These are phyloP conservation scores for Apiospora arundinis DNA, from an alignment of 2,329 filamentous ascomycete genomes.

Conservation along the genomic window DNA sequence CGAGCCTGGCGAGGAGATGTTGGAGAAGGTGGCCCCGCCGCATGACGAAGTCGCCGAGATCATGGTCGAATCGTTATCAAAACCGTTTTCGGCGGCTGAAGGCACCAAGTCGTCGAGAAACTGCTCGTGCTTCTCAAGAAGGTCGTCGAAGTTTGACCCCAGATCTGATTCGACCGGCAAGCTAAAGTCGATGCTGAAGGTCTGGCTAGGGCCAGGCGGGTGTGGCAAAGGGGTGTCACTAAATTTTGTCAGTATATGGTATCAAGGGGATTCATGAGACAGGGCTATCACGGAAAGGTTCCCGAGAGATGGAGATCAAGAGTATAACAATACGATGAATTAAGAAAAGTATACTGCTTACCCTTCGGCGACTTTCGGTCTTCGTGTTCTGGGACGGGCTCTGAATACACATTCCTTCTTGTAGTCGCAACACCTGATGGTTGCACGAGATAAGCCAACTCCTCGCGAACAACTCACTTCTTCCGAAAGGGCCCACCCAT, in stretches of 20 bases:
- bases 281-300: no score
- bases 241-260: neutral
- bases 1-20: conserved; percentile 34
- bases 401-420: conserved; percentile 61
- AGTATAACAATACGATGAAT: conserved; percentile 12
- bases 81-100: conserved; percentile 34
- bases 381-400: conserved; percentile 55
- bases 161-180: conserved; percentile 48
- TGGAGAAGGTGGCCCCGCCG: conserved; percentile 31
- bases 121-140: conserved; percentile 51
- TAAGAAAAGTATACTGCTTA: conserved; percentile 39
- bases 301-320: conserved; percentile 11
- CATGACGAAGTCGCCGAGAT: conserved; percentile 23
- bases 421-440: conserved; percentile 54
- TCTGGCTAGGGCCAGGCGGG: conserved; percentile 52
- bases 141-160: conserved; percentile 47
- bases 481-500: conserved; percentile 20
- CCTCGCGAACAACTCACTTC: neutral
- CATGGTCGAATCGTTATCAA: conserved; percentile 31
- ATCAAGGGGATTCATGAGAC: neutral
- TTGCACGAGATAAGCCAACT: neutral
- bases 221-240: conserved; percentile 34
- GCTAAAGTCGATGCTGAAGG: conserved; percentile 59
- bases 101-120: conserved; percentile 50
- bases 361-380: conserved; percentile 51